Evolutionary conservation across 129 eudicot species (phyloP), one percentile per base, ranked within the genome.

Genomic region (Heracleum sosnowskyi): DNA sequence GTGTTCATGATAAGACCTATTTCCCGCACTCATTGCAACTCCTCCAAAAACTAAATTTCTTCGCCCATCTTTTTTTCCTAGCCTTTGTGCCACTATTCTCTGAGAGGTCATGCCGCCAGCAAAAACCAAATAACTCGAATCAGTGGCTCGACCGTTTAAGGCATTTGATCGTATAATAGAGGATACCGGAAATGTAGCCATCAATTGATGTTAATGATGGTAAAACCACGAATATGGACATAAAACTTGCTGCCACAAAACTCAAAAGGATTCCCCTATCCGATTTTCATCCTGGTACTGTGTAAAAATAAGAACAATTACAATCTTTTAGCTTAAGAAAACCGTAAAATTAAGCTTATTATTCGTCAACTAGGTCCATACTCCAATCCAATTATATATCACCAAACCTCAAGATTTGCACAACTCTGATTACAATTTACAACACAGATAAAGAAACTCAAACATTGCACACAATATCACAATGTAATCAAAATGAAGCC

Each of bases 111-210:
- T 64, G 79, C 45, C 36, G 71, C 74, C 69, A 41, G 86, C 29
- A 42, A 78, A 28, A 28, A 77, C 62, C 69, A 80, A 76, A 72
- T 79, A 88, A 70, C 82, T 69, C 29, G 76, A 46, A 63, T 84
- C 88, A 44, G 63, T 76, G 74, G 84, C 55, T 63, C 84, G 80
- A 76, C 71, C 42, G 74, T 77, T 80, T 49, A 85, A 45, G 76
- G 76, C 83, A 77, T 57, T 73, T 29, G 91, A 77, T 53, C 81
- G 85, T 44, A 81, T 73, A 18, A 77, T 73, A 69, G 74, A 79
- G 34, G 85, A 79, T 40, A 86, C 66, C 26, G 82, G 84, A 82
- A 85, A 79, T 69, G 82, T 80, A 69, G 90, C 86, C 90, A 84
- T 89, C 77, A 35, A 79, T 77, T 66, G n/a, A 83, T 75, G 34